Evolutionary conservation across 805 yeast genomes (phyloP).

Genomic region (Blastobotrys attinorum): DNA sequence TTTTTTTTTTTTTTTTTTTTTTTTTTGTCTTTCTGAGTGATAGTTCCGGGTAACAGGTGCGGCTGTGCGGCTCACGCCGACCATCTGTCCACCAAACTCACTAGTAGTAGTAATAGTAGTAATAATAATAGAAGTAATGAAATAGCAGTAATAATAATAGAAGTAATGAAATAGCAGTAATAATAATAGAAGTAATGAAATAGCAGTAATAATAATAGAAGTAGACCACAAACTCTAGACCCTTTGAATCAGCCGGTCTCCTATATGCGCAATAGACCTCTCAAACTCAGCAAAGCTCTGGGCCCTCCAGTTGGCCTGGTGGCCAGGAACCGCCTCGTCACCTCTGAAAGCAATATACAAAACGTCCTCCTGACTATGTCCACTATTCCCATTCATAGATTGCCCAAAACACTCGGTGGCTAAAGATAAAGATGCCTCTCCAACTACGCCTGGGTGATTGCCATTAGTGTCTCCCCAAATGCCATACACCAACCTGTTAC

Average conservation of each 20-base stretch:
- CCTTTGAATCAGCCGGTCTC: not conserved
- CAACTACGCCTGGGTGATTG: slow-evolving; percentile 2
- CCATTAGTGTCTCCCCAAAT: slow-evolving; percentile 7
- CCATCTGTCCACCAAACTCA: no score
- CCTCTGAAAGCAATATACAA: slow-evolving; percentile 5
- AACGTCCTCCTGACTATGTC: slow-evolving; percentile 1
- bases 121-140: no score
- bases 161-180: no score
- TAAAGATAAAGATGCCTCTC: slow-evolving; percentile 3
- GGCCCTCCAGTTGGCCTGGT: slow-evolving; percentile 5
- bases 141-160: no score
- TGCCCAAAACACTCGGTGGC: slow-evolving; percentile 6
- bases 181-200: no score
- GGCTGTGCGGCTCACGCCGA: no score
- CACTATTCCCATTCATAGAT: slow-evolving; percentile 1
- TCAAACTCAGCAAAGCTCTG: slow-evolving; percentile 3
- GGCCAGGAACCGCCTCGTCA: slow-evolving; percentile 5
- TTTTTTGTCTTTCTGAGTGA: no score
- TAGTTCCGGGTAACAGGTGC: no score
- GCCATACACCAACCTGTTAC: slow-evolving; percentile 3
- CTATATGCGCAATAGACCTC: slow-evolving; percentile 2
- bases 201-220: no score
- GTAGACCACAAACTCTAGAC: no score
- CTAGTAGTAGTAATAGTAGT: no score
- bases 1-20: no score